A percentile compares a stretch with the other conserved stretches of the same genome.
phyloP scores from a whole-genome alignment of 2,329 filamentous ascomycete genomes.

The Cryphonectria radicalis region DNA sequence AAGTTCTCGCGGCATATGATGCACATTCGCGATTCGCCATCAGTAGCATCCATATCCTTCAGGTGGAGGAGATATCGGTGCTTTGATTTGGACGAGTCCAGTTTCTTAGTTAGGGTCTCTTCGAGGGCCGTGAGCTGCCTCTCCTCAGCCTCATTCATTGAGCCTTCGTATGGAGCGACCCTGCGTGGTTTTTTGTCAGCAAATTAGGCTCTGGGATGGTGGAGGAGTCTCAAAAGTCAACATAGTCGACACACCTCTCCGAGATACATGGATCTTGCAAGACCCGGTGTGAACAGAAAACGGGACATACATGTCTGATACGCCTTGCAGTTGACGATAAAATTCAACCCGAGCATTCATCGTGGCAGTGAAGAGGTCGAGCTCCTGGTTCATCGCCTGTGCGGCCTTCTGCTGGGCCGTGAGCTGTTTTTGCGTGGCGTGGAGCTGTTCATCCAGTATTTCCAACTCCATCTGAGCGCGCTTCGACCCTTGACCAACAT shows the following conservation, averaged over 20 bases:
- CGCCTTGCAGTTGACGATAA: slow-evolving; percentile 84
- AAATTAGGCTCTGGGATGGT: neutral
- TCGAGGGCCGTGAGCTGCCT: slow-evolving; percentile 51
- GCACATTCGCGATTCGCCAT: slow-evolving; percentile 71
- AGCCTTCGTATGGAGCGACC: slow-evolving; percentile 74
- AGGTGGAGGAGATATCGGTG: slow-evolving; percentile 70
- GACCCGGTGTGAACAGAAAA: too few relatives aligned
- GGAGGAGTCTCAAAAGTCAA: neutral
- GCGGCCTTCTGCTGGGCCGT: slow-evolving; percentile 55
- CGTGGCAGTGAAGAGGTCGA: slow-evolving; percentile 73
- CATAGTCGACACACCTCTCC: neutral
- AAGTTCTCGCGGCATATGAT: slow-evolving; percentile 84
- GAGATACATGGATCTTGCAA: neutral
- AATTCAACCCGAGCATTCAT: slow-evolving; percentile 90
- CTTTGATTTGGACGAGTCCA: slow-evolving; percentile 71
- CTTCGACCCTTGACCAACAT: slow-evolving; percentile 55
- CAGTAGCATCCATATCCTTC: slow-evolving; percentile 62
- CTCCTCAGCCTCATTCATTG: slow-evolving; percentile 56
- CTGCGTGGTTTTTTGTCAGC: slow-evolving; percentile 43
- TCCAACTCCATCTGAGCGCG: slow-evolving; percentile 65
- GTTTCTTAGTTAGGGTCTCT: slow-evolving; percentile 55
- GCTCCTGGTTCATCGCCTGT: slow-evolving; percentile 65
- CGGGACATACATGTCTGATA: slow-evolving; percentile 66
- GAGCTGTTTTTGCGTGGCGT: slow-evolving; percentile 59
- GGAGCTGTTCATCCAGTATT: slow-evolving; percentile 68